Evolutionary conservation across 805 yeast genomes (phyloP), one percentile per base, ranked within the genome.

Genomic region (Komagataella pastoris): DNA sequence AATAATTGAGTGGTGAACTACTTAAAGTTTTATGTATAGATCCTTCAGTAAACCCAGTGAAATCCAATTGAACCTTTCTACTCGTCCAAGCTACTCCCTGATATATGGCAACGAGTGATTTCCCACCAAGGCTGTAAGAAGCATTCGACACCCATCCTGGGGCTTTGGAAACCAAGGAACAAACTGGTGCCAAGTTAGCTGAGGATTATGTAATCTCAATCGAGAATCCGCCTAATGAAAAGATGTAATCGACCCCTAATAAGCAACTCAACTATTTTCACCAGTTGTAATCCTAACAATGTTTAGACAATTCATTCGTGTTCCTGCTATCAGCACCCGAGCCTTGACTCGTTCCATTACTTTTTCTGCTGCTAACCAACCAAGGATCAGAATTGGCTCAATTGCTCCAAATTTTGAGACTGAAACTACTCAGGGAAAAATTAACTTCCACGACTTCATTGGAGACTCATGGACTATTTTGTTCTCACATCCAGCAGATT

Each of bases 401-500:
- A 70, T 71, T 51, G 97, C 95, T 54, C 97, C 97, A 65, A 83
- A 90, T 69, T 89, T 89, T 77, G 72, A 75, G 55, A 91, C 95
- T 54, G 80, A 79, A 57, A 80, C 96, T 53, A 86, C 96, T 54
- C 75, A 74, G 56, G 97, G 97, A 53, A 79, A 79, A 56, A 80
- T 89, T 64, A 80, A 86, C 58, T 89, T 89, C 81, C 95, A 89
- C 72, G 83, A 90, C 55, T 89, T 75, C 75, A 74, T 88, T 59
- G 91, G 91, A 49, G 80, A 85, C 70, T 77, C 83, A 48, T 89
- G 97, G 97, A 81, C 83, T 49, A 82, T 89, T 50, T 74, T 89
- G 63, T 89, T 89, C 72, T 86, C 95, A 23, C 97, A 89, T 69
- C 97, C 97, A 56, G 96, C 89, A 52, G 97, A 89, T 69, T 90